Conservation (phyloP, 2,329 filamentous ascomycete species). For the Neoscytalidium dimidiatum region DNA sequence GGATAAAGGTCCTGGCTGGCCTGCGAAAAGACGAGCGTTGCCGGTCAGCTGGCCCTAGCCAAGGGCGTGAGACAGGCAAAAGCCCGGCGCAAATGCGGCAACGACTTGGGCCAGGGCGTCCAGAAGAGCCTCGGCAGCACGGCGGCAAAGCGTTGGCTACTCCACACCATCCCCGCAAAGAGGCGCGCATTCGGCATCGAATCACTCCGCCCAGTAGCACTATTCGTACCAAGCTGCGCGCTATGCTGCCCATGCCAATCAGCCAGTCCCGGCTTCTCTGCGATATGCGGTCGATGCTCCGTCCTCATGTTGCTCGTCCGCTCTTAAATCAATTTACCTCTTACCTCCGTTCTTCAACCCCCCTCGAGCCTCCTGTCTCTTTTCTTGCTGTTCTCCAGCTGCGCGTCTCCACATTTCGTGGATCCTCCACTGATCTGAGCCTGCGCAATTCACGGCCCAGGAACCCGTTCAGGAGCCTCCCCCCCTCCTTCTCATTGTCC, state of each 20-base stretch:
- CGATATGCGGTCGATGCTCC: neutral
- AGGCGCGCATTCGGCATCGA: constrained; percentile 1
- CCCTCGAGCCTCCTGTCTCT: neutral
- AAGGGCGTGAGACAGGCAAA: no score
- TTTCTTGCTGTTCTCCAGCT: neutral
- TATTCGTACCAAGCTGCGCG: neutral
- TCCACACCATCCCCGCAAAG: constrained; percentile 11
- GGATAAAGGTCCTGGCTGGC: neutral
- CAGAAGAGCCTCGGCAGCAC: neutral
- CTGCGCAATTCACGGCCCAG: neutral
- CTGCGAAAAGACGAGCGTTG: neutral
- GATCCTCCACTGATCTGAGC: neutral
- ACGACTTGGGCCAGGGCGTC: neutral
- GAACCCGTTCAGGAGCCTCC: neutral
- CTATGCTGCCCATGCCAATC: neutral
- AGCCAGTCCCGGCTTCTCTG: neutral
- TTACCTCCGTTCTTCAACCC: neutral
- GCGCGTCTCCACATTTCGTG: no score
- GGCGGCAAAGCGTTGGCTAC: neutral
- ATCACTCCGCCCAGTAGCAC: neutral
- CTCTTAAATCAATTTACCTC: neutral
- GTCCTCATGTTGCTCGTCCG: neutral
- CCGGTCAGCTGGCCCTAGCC: neutral
- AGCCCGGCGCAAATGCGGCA: neutral
- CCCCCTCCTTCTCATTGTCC: neutral